Base-by-base conservation (phyloP, 108 stramenopile genomes). In the Skeletonema grethae region DNA sequence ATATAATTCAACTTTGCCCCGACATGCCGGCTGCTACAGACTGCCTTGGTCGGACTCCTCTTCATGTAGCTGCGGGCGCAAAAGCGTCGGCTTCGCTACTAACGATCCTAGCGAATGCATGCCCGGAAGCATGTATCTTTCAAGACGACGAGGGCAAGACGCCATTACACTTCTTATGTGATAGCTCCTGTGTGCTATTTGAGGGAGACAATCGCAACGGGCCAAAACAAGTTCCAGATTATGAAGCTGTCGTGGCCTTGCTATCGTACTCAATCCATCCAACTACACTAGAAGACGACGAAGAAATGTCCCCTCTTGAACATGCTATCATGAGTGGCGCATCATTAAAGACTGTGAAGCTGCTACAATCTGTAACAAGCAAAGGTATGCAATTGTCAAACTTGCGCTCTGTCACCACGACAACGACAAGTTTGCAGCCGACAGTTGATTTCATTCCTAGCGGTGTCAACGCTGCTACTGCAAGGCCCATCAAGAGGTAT, bases 41-140 rank as follows among this genome's bases (percentile, higher is more conserved):
- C 62, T 80, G 74, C 11, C 73, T 82, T 55, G 73, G 75, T 12
- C 84, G 90, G 10, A 91, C 90, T 1, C 90, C 90, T 0, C 69
- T 92, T 39, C 90, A 92, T 57, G 85, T 86, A 43, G 86, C 86
- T 1, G 84, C 86, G 65, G 86, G 82, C 55, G 82, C 84, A 25
- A 84, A 86, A 15, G 88, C 84, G 0, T 67, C 73, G 15, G 73
- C 78, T 1, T 83, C 77, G 39, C 83, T 88, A 15, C 35, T 91
- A 31, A 43, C 75, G 39, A 48, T 88, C 35, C 75, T 91, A 5
- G 77, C 63, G 10, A 53, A 78, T 39, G 84, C 83, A 50, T 86
- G 84, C 63, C 88, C 86, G 10, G 82, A 81, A 29, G 72, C 85
- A 24, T 87, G 85, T 58, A 57, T 75, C 50, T 57, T 57, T 18